phyloP scores from a whole-genome alignment of 2,329 filamentous ascomycete species.

The Scortechinia acanthostroma region DNA sequence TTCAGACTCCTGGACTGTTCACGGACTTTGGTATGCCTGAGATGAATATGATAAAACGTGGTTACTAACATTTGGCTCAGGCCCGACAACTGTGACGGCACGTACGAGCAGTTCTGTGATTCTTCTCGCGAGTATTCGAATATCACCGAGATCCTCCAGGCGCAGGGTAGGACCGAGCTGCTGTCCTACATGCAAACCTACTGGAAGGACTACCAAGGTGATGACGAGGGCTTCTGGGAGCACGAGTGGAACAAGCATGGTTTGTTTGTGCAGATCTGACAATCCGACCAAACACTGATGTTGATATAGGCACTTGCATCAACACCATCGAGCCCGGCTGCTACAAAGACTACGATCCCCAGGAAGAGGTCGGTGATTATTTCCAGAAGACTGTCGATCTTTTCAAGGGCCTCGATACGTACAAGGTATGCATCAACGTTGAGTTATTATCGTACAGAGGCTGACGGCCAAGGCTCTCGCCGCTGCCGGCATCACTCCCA shows the following conservation, averaged over 20 bases:
- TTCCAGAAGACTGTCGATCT: constrained; percentile 59
- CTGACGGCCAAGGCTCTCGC: constrained; percentile 42
- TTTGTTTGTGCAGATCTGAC: constrained; percentile 20
- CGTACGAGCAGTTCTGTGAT: constrained; percentile 63
- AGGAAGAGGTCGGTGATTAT: constrained; percentile 62
- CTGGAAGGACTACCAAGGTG: constrained; percentile 64
- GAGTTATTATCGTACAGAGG: constrained; percentile 1
- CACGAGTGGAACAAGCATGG: constrained; percentile 74
- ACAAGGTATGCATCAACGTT: constrained; percentile 33
- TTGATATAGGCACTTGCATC: constrained; percentile 44
- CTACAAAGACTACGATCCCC: constrained; percentile 50
- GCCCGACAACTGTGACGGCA: constrained; percentile 65
- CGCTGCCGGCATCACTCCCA: constrained; percentile 51
- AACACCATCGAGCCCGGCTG: constrained; percentile 61
- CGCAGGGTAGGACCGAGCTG: constrained; percentile 42
- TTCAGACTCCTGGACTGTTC: constrained; percentile 66
- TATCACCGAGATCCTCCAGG: constrained; percentile 53
- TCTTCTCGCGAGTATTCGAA: constrained; percentile 51
- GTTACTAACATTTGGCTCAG: constrained; percentile 14
- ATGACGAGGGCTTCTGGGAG: constrained; percentile 62
- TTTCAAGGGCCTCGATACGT: constrained; percentile 61
- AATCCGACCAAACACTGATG: no score
- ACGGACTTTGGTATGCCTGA: constrained; percentile 47
- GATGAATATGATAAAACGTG: neutral
- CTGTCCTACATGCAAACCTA: constrained; percentile 63